Evolutionary conservation across 495 filamentous ascomycete genomes (phyloP).

Genomic region (Aspergillus baeticus): DNA sequence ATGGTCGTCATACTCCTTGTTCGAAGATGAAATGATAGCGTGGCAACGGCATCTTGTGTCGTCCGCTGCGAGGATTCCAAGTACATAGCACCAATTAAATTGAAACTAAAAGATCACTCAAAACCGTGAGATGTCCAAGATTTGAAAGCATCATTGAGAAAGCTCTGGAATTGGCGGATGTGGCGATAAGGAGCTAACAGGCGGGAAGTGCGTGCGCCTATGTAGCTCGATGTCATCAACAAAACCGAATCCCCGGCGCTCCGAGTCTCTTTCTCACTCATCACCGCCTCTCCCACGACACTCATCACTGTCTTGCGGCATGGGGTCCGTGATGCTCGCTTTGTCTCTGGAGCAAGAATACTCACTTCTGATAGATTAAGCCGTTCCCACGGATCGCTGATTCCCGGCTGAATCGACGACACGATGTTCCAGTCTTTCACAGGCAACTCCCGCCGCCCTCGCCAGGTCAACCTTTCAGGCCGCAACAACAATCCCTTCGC

Average conservation of each 20-base stretch:
- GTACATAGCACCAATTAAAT: too few relatives aligned
- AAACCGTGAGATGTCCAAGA: too few relatives aligned
- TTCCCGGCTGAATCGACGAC: conserved; percentile 16
- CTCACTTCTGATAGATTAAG: not conserved
- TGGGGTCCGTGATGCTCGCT: conserved; percentile 24
- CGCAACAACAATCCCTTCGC: conserved; percentile 76
- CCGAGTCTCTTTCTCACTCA: not conserved
- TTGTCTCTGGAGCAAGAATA: conserved; percentile 17
- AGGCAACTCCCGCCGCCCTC: conserved; percentile 76
- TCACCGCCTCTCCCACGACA: conserved; percentile 1
- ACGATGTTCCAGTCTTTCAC: conserved; percentile 90
- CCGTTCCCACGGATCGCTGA: not conserved
- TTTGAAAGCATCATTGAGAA: too few relatives aligned
- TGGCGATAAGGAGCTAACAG: not conserved
- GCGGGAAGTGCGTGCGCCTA: not conserved
- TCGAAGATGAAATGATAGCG: too few relatives aligned
- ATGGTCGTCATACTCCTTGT: too few relatives aligned
- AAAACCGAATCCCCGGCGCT: not conserved
- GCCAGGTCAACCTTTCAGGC: conserved; percentile 93
- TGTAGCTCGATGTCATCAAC: not conserved
- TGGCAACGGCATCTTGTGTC: too few relatives aligned
- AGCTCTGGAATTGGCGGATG: not conserved
- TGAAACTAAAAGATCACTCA: too few relatives aligned
- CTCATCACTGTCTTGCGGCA: conserved; percentile 22
- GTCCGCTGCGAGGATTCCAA: too few relatives aligned